Evolutionary conservation across 169 alveolate genomes (phyloP).

Genomic region (Plasmodium falciparum): DNA sequence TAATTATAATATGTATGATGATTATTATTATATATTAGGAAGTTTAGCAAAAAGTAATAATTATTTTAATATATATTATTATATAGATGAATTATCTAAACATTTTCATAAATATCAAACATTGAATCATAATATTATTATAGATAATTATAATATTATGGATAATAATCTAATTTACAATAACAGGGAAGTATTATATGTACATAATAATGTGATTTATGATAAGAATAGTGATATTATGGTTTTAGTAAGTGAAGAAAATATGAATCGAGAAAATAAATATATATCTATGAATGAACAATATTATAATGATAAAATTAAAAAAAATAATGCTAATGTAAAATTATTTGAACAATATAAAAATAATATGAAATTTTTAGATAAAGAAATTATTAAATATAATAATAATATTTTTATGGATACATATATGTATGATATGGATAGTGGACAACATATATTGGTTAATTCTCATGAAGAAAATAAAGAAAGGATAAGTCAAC

Average conservation of each 20-base stretch:
- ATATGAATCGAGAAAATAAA: slow-evolving; percentile 23
- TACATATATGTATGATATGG: slow-evolving; percentile 12
- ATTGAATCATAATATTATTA: slow-evolving; percentile 38
- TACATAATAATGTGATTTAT: slow-evolving; percentile 28
- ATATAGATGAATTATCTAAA: slow-evolving; percentile 35
- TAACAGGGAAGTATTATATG: slow-evolving; percentile 34
- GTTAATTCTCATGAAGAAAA: not conserved
- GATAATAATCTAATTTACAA: slow-evolving; percentile 8
- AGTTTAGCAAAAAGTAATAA: slow-evolving; percentile 58
- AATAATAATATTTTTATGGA: slow-evolving; percentile 41
- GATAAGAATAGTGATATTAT: slow-evolving; percentile 40
- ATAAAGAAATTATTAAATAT: slow-evolving; percentile 35
- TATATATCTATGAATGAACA: slow-evolving; percentile 72
- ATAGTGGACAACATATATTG: not conserved
- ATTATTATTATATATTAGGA: slow-evolving; percentile 65
- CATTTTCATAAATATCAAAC: slow-evolving; percentile 42
- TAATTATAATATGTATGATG: slow-evolving; percentile 71
- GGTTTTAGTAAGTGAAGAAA: slow-evolving; percentile 40
- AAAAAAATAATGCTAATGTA: slow-evolving; percentile 17
- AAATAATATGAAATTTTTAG: slow-evolving; percentile 12
- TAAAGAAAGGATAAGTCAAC: not conserved
- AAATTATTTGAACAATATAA: slow-evolving; percentile 39
- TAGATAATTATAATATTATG: slow-evolving; percentile 19
- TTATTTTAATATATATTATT: slow-evolving; percentile 32
- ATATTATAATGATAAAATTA: slow-evolving; percentile 65